phyloP scores from a whole-genome alignment of 2,329 filamentous ascomycete species.

The Canariomyces notabilis region DNA sequence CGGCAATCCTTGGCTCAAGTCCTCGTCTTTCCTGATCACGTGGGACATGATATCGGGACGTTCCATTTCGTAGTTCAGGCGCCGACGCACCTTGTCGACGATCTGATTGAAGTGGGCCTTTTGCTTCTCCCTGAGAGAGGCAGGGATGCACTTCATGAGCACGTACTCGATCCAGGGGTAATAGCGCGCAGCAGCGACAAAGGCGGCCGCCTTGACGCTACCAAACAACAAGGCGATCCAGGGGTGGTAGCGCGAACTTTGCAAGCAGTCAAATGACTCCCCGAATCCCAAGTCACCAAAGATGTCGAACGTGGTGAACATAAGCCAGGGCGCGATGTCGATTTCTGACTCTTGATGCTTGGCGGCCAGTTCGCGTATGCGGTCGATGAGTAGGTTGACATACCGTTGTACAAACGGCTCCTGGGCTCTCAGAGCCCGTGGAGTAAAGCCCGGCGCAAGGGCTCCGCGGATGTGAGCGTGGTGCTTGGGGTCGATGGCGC shows the following conservation, averaged over 20 bases:
- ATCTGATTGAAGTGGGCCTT: constrained; percentile 10
- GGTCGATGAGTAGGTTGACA: constrained; percentile 31
- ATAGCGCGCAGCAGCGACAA: constrained; percentile 6
- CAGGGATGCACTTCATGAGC: constrained; percentile 8
- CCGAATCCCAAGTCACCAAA: constrained; percentile 24
- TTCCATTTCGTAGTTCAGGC: constrained; percentile 12
- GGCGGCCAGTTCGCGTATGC: constrained; percentile 22
- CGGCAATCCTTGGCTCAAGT: not conserved
- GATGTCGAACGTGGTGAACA: constrained; percentile 31
- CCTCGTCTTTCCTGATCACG: constrained; percentile 6
- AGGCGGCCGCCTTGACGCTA: constrained; percentile 7
- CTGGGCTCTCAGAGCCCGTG: constrained; percentile 34
- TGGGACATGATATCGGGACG: constrained; percentile 20
- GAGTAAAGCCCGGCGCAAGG: constrained; percentile 35
- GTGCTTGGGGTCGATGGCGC: constrained; percentile 29
- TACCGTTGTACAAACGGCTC: constrained; percentile 35
- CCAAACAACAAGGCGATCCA: constrained; percentile 16
- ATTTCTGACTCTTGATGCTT: constrained; percentile 15
- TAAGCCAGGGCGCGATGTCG: constrained; percentile 30
- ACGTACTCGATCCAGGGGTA: constrained; percentile 9
- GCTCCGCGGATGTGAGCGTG: constrained; percentile 31
- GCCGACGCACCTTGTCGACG: constrained; percentile 15
- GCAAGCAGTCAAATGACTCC: constrained; percentile 17
- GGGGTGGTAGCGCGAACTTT: constrained; percentile 14
- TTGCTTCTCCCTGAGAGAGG: constrained; percentile 12